These are phyloP conservation scores for Symbiodinium natans DNA, from an alignment of 73 alveolate species.

Conservation along the genomic window DNA sequence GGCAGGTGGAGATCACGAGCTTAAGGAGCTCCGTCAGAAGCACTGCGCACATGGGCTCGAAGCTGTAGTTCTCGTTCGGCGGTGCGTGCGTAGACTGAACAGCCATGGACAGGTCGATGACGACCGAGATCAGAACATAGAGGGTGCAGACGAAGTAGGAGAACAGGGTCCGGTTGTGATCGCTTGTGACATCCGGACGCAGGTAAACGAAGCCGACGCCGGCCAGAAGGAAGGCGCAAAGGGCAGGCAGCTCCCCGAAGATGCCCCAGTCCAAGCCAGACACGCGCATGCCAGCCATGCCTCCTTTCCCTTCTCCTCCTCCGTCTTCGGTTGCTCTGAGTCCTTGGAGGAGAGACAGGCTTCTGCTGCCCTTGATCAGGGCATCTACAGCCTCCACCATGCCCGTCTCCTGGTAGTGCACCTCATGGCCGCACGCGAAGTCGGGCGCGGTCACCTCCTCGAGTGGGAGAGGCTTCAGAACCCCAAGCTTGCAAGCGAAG, in stretches of 20 bases:
- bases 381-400: neutral
- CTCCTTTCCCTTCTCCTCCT: neutral
- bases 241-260: neutral
- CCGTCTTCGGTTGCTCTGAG: neutral
- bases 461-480: neutral
- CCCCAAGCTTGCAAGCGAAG: neutral
- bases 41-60: constrained; percentile 84
- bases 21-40: constrained; percentile 23
- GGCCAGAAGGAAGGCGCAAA: neutral
- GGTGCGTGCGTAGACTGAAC: neutral
- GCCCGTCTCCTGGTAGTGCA: neutral
- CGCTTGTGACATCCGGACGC: neutral
- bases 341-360: neutral
- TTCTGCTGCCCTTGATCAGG: neutral
- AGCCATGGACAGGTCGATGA: constrained; percentile 51
- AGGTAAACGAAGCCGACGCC: neutral
- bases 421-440: constrained; percentile 8
- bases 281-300: neutral
- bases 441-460: neutral
- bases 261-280: neutral
- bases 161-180: neutral
- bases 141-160: constrained; percentile 1
- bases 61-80: neutral
- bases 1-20: constrained; percentile 6
- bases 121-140: neutral